Base-by-base conservation (phyloP, 192 early-diverging fungal species). In the Obelidium mucronatum region DNA sequence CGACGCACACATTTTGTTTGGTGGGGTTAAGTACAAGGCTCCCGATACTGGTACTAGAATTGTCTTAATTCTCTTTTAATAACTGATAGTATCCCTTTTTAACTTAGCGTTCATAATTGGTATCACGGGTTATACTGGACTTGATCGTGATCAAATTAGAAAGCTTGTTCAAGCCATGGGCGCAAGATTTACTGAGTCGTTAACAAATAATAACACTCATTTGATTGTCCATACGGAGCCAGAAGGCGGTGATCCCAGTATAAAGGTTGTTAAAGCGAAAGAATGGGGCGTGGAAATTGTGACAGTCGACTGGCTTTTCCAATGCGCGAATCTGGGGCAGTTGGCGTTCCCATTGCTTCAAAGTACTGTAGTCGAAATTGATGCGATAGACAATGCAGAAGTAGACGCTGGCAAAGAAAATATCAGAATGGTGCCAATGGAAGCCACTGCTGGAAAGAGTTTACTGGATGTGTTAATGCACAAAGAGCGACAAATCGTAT, bases 101-200 rank as follows among this genome's bases (percentile, higher is more conserved):
- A n/a, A n/a, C n/a, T n/a, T n/a, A n/a, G 40, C 13, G 19, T 36
- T 78, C 58, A 63, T 48, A 19, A 77, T 90, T 8, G 86, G 89
- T 26, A 82, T 90, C 40, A 89, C 86, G 11, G 90, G 89, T 19
- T 89, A 87, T 59, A 84, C 86, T 22, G 85, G 84, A 40, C 65
- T 81, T 28, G 87, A 88, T 68, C 83, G 90, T 3, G 82, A 82
- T 17, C 87, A 90, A 22, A 79, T 91, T 65, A 79, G 79, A 2
- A 79, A 78, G 37, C 84, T 90, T 26, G 80, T 79, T 0, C 26
- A 30, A 39, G 74, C 75, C 2, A 79, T 90, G 31, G 85, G 83
- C 17, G 80, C 84, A 22, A 34, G 70, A 0, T 89, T 78, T 61
- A 86, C 84, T 56, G 88, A 90, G 73, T 77, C 56, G 36, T 84